Conservation (phyloP, 2,329 filamentous ascomycete genomes). For the Penicillium sp. region DNA sequence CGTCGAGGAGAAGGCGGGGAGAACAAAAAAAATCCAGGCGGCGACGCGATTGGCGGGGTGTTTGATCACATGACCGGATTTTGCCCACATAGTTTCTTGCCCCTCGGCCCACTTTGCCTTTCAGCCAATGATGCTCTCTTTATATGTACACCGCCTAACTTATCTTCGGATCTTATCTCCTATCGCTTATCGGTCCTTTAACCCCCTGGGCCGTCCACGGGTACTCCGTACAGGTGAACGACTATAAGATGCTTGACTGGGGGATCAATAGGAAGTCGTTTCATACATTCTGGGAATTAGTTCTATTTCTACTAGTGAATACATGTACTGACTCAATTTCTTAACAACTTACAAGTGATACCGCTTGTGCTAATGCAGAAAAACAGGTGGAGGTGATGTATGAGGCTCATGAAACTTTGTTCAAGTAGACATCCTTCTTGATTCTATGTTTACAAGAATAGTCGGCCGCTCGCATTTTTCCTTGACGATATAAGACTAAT, state of each 20-base stretch:
- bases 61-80: not conserved
- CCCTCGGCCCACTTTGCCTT: not conserved
- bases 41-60: conserved; percentile 7
- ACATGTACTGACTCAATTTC: accelerated
- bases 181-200: not conserved
- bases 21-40: conserved; percentile 14
- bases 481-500: too few species aligned
- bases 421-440: too few species aligned
- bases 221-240: not conserved
- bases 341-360: too few species aligned
- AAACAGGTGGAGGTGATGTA: not conserved
- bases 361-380: not conserved
- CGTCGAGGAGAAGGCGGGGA: conserved; percentile 6
- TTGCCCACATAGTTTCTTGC: not conserved
- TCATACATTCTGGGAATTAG: too few species aligned
- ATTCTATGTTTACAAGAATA: not conserved
- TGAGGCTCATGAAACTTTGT: too few species aligned
- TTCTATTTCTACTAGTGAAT: not conserved
- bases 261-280: not conserved
- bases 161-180: conserved; percentile 15
- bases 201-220: too few species aligned
- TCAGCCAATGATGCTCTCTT: not conserved
- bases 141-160: not conserved
- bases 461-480: too few species aligned
- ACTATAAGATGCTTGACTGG: not conserved